Evolutionary conservation across 805 yeast genomes (phyloP).

Genomic region (Teunomyces tritomae): DNA sequence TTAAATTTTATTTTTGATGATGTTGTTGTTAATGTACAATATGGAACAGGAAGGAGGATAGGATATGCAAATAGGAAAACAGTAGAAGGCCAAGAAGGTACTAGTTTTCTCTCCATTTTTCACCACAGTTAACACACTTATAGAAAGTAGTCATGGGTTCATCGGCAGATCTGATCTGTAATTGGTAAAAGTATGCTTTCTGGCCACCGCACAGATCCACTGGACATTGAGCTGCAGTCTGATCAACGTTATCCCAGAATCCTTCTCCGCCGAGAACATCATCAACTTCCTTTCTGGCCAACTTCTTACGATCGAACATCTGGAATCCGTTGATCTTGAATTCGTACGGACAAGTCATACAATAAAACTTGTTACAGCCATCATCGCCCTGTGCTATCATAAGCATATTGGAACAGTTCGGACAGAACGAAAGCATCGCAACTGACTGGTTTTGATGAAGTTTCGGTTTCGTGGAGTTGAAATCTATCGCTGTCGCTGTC

Average conservation of each 20-base stretch:
- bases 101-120: slow-evolving; percentile 95
- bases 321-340: slow-evolving; percentile 83
- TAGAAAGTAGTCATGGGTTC: slow-evolving; percentile 99
- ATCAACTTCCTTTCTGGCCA: slow-evolving; percentile 88
- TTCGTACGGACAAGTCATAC: slow-evolving; percentile 94
- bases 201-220: slow-evolving; percentile 79
- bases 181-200: slow-evolving; percentile 94
- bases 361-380: slow-evolving; percentile 67
- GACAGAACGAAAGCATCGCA: slow-evolving; percentile 88
- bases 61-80: slow-evolving; percentile 1
- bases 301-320: slow-evolving; percentile 78
- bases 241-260: slow-evolving; percentile 99
- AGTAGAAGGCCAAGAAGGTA: slow-evolving; percentile 7
- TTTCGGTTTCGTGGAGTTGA: neutral
- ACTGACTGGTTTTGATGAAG: neutral
- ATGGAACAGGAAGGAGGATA: neutral
- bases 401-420: slow-evolving; percentile 90
- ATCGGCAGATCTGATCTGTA: slow-evolving; percentile 96
- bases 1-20: neutral
- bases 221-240: slow-evolving; percentile 91
- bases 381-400: slow-evolving; percentile 57
- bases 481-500: neutral
- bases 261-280: slow-evolving; percentile 96
- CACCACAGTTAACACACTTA: slow-evolving; percentile 88
- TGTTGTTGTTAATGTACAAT: neutral